These are phyloP conservation scores for Blumeria graminis DNA, from an alignment of 2,329 filamentous ascomycete species.

Conservation along the genomic window DNA sequence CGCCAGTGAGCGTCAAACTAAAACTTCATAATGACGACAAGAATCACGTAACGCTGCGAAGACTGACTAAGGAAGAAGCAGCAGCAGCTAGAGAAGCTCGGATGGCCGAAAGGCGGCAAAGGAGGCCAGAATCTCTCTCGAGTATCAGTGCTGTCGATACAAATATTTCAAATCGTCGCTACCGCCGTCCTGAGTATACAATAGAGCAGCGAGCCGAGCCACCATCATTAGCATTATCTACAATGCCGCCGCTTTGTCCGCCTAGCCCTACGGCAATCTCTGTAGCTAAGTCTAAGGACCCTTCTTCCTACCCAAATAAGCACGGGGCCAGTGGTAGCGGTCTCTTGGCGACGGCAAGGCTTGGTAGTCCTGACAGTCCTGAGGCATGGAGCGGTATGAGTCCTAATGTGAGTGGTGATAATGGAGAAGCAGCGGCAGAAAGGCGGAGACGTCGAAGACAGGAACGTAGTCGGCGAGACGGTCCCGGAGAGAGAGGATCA, in stretches of 20 bases:
- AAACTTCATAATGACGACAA: slow-evolving; percentile 32
- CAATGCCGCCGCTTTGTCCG: slow-evolving; percentile 6
- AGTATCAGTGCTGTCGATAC: slow-evolving; percentile 33
- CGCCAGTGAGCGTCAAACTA: slow-evolving; percentile 31
- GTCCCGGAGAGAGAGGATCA: background rate
- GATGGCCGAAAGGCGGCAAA: slow-evolving; percentile 16
- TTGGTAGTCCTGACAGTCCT: slow-evolving; percentile 12
- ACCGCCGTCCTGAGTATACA: slow-evolving; percentile 26
- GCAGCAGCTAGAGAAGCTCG: slow-evolving; percentile 16
- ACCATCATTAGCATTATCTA: slow-evolving; percentile 3
- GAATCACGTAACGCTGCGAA: slow-evolving; percentile 35
- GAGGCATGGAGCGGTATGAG: slow-evolving; percentile 16
- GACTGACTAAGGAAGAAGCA: slow-evolving; percentile 35
- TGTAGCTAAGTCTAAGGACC: slow-evolving; percentile 28
- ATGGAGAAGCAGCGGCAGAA: slow-evolving; percentile 20
- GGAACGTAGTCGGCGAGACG: slow-evolving; percentile 20
- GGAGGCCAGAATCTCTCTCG: slow-evolving; percentile 26
- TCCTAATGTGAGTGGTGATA: slow-evolving; percentile 14
- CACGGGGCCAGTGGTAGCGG: slow-evolving; percentile 3
- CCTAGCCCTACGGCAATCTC: slow-evolving; percentile 31
- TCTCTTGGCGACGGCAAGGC: slow-evolving; percentile 5
- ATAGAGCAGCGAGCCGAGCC: slow-evolving; percentile 18
- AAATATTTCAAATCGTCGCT: slow-evolving; percentile 22
- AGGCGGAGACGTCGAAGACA: slow-evolving; percentile 29
- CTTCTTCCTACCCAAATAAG: slow-evolving; percentile 27